A percentile compares a stretch with the other conserved stretches of the same genome.
Conservation (phyloP, 2,329 filamentous ascomycete genomes). For the Uncinocarpus reesii region DNA sequence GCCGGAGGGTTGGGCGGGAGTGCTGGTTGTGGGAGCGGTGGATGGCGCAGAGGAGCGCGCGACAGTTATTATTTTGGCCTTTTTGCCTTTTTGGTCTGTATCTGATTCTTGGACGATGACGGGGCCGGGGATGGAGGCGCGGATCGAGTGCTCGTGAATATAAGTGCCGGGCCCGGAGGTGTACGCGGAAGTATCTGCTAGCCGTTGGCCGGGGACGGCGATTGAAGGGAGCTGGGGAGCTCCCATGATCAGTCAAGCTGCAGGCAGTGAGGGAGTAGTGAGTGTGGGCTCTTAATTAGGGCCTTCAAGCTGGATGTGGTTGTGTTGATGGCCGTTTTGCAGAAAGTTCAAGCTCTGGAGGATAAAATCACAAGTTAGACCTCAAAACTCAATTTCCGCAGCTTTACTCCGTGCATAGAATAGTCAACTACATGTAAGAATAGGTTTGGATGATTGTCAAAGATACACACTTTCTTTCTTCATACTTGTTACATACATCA, state of each 20-base stretch:
- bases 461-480: background rate
- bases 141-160: conserved; percentile 61
- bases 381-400: background rate
- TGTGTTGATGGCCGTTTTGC: background rate
- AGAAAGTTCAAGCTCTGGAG: background rate
- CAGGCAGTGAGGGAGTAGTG: background rate
- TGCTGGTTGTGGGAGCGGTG: conserved; percentile 47
- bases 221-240: conserved; percentile 33
- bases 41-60: conserved; percentile 24
- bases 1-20: conserved; percentile 13
- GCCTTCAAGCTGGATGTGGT: background rate
- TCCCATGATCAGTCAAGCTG: background rate
- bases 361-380: background rate
- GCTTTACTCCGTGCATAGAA: no score
- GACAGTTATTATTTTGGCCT: conserved; percentile 18
- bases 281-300: no score
- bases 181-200: conserved; percentile 59
- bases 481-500: background rate
- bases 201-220: conserved; percentile 70
- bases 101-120: conserved; percentile 46
- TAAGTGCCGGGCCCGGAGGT: conserved; percentile 74
- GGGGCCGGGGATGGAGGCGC: conserved; percentile 70
- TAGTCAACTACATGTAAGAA: no score
- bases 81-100: conserved; percentile 20
- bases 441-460: no score